Base-by-base conservation (phyloP, 116 monocot species). In the Dioscorea cayenensis region DNA sequence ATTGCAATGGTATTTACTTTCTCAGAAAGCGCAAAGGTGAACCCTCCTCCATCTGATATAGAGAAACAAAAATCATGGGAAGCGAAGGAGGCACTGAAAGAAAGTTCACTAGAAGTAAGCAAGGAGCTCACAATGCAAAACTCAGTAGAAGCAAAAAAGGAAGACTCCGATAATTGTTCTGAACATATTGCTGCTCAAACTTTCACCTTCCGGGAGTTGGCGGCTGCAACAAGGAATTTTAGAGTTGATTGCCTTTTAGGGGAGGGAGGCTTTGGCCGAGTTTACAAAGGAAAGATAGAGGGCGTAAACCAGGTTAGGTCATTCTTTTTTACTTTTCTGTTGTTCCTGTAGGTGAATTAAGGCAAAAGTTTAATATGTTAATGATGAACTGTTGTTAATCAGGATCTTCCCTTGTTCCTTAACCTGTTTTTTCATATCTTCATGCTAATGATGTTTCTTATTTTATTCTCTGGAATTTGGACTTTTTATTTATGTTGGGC, bases 201-300 rank as follows among this genome's bases (percentile, higher is more conserved):
- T 60, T 86, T 92, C 75, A 77, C 86, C 23, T 93, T 83, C 37
- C 79, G 68, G 3, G 88, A 92, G 77, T 71, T 92, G 66, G 88
- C 81, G 49, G 67, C 84, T 0, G 85, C 92, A 28, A 92, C 92
- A 21, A 75, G 75, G 36, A 88, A 88, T 63, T 92, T 88, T 55
- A 74, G 83, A 82, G 58, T 77, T 27, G 85, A 85, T 73, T 84
- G 69, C 36, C 79, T 88, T 10, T 21, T 92, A 25, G 92, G 92
- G 51, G 84, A 88, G 71, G 92, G 92, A 50, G 92, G 93, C 43
- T 93, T 93, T 75, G 93, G 89, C 71, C 78, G 77, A 73, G 93
- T 93, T 60, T 93, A 93, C 58, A 93, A 83, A 65, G 90, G 94
- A 70, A 69, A 69, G 21, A 77, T 94, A 38, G 90, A 79, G 49